Conservation (phyloP, 805 yeast genomes). For the Candida glaebosa region DNA sequence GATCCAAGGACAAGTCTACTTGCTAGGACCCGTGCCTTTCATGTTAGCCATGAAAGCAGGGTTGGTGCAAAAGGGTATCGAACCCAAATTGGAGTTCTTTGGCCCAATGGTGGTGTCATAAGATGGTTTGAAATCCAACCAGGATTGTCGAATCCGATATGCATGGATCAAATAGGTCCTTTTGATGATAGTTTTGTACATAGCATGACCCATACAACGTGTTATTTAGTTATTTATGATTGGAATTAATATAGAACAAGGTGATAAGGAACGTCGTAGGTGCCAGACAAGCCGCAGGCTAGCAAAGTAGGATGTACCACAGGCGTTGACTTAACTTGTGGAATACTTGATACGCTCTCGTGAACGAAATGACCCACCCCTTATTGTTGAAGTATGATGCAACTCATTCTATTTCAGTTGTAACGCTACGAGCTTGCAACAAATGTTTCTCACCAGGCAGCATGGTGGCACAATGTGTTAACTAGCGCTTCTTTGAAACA, state of each 20-base stretch:
- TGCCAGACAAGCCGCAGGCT: no score
- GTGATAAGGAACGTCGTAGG: neutral
- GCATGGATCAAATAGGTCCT: no score
- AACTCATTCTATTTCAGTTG: no score
- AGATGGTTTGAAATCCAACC: neutral
- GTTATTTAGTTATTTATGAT: neutral
- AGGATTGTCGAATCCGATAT: neutral
- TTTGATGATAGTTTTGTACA: neutral
- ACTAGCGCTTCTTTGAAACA: no score
- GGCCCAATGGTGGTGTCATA: constrained; percentile 27
- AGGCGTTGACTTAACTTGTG: no score
- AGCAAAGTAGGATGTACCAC: no score
- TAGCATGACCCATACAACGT: neutral
- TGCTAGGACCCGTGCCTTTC: constrained; percentile 33
- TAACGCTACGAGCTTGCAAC: no score
- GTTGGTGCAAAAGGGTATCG: constrained; percentile 16
- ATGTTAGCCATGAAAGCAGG: constrained; percentile 24
- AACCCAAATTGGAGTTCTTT: constrained; percentile 24
- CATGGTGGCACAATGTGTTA: no score
- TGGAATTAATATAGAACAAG: neutral
- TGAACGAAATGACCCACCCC: no score
- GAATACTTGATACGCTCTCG: no score
- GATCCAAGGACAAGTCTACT: constrained; percentile 19
- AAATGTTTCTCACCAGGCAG: no score
- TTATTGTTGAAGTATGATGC: no score